phyloP scores from a whole-genome alignment of 108 stramenopile genomes.

The Nannochloropsis granulata region DNA sequence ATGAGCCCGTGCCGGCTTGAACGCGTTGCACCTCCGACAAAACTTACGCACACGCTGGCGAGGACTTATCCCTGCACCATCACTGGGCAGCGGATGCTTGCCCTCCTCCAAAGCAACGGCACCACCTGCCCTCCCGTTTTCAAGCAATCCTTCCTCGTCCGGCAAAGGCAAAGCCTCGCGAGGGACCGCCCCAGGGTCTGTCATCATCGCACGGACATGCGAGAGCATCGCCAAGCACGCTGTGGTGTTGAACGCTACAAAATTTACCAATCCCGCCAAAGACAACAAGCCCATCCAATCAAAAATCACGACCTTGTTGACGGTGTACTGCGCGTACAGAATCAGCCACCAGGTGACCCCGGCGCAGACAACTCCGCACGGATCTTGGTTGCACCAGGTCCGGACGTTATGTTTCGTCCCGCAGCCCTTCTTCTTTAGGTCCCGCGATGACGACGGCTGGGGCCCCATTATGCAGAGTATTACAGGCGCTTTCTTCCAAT shows the following conservation, averaged over 20 bases:
- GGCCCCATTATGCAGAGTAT: neutral
- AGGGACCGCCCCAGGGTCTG: constrained; percentile 87
- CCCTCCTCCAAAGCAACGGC: neutral
- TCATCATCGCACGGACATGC: constrained; percentile 80
- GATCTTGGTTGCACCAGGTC: constrained; percentile 36
- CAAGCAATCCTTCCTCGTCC: constrained; percentile 20
- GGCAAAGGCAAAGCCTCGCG: constrained; percentile 21
- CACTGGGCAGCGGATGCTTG: neutral
- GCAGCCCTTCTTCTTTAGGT: neutral
- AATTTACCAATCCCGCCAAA: constrained; percentile 17
- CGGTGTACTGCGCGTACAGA: constrained; percentile 28
- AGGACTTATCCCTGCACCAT: neutral
- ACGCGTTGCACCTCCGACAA: constrained; percentile 77
- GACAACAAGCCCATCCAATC: constrained; percentile 37
- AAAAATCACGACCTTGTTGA: constrained; percentile 17
- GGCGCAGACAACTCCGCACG: constrained; percentile 41
- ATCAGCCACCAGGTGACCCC: constrained; percentile 31
- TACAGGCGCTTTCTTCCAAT: neutral
- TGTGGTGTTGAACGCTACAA: constrained; percentile 31
- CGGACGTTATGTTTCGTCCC: neutral
- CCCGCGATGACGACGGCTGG: neutral
- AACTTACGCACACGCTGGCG: constrained; percentile 6
- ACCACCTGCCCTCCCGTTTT: neutral
- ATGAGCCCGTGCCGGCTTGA: constrained; percentile 85
- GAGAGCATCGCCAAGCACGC: constrained; percentile 58